Evolutionary conservation across 371 early-diverging fungal species (phyloP).

Genomic region (Syncephalastrum racemosum): DNA sequence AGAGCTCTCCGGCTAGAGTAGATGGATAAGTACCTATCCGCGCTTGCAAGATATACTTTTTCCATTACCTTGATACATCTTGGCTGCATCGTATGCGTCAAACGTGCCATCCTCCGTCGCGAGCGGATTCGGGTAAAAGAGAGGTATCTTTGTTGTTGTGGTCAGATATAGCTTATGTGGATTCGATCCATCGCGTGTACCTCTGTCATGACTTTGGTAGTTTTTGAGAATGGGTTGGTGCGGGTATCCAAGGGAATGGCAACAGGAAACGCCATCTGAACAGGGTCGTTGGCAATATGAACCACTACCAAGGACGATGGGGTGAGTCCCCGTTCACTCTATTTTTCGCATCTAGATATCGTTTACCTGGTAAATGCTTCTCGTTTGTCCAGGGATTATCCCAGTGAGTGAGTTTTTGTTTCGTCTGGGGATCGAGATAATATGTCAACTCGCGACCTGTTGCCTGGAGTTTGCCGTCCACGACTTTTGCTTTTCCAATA

Average conservation of each 20-base stretch:
- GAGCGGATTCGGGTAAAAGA: conserved; percentile 38
- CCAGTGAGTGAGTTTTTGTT: conserved; percentile 29
- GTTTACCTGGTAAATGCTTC: conserved; percentile 26
- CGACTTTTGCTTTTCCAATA: conserved; percentile 28
- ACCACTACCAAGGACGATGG: conserved; percentile 18
- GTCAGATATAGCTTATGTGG: not conserved
- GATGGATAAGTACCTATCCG: too few relatives aligned
- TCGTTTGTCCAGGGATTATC: conserved; percentile 42
- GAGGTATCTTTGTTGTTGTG: conserved; percentile 21
- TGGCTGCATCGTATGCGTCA: conserved; percentile 22
- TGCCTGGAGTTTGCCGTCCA: conserved; percentile 23
- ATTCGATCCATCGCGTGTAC: conserved; percentile 11
- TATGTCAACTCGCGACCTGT: conserved; percentile 36
- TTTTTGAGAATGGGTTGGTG: conserved; percentile 16
- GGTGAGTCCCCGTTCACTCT: not conserved
- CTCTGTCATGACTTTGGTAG: conserved; percentile 25
- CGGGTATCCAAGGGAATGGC: conserved; percentile 22
- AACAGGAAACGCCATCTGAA: conserved; percentile 38
- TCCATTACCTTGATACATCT: conserved; percentile 44
- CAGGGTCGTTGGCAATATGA: conserved; percentile 44
- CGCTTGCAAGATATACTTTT: not conserved
- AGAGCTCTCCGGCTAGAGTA: conserved; percentile 32
- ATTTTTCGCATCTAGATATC: not conserved
- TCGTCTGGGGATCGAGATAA: conserved; percentile 31
- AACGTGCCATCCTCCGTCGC: conserved; percentile 27